phyloP scores from a whole-genome alignment of 768 basidiomycete species.

The Pluteus cervinus region DNA sequence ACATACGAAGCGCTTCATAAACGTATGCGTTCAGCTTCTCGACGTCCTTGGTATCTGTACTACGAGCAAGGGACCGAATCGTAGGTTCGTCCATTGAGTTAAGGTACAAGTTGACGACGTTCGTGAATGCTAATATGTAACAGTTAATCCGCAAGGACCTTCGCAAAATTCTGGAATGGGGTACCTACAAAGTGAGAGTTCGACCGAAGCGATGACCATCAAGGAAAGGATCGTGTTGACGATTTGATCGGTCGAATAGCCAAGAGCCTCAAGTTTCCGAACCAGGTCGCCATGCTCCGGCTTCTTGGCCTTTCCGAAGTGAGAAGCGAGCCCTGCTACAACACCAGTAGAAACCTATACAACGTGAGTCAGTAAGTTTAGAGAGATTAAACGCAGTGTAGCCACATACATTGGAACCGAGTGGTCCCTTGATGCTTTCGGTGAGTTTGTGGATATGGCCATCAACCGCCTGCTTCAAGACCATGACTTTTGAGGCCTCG shows the following conservation, averaged over 20 bases:
- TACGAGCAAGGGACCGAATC: constrained; percentile 30
- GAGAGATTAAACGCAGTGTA: too few relatives aligned
- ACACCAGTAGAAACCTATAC: too few relatives aligned
- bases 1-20: constrained; percentile 66
- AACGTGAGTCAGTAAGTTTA: too few relatives aligned
- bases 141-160: too few relatives aligned
- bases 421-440: constrained; percentile 50
- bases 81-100: constrained; percentile 36
- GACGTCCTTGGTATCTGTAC: constrained; percentile 22
- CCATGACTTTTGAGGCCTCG: constrained; percentile 53
- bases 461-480: constrained; percentile 44
- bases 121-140: constrained; percentile 42
- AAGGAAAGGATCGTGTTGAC: constrained; percentile 71
- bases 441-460: constrained; percentile 48
- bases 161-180: neutral
- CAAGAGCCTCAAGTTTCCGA: constrained; percentile 50
- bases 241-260: constrained; percentile 52
- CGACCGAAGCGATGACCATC: constrained; percentile 60
- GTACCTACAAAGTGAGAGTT: constrained; percentile 55
- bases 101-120: constrained; percentile 61
- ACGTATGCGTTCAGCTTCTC: constrained; percentile 52
- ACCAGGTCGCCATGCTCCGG: constrained; percentile 45
- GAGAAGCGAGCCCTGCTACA: too few relatives aligned
- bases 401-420: too few relatives aligned
- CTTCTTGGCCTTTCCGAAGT: constrained; percentile 41